Base-by-base conservation (phyloP, 2,329 filamentous ascomycete genomes). In the Penicillium sp. region DNA sequence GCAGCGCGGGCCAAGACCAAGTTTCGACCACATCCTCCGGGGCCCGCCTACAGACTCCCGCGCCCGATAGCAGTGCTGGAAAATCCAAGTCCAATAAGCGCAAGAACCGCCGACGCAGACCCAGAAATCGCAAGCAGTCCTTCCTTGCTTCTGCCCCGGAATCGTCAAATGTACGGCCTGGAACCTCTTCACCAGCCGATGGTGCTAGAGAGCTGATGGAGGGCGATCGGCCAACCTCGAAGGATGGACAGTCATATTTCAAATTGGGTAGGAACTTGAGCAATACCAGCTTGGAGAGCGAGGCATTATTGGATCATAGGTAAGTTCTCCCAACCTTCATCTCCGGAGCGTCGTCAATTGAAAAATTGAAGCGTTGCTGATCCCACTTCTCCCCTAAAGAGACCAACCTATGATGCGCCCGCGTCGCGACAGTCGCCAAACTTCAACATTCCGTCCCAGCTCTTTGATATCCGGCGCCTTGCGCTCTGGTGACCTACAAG, bases 291-390 rank as follows among this genome's bases (percentile, higher is more conserved):
- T 78, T 97, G 60, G 93, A 97, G 63, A 97, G 92, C 72, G 88
- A 96, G 69, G 87, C 85, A 7, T 77, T 97, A 63, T 78, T 97
- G 18, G 93, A 97, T 74, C 93, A 97, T 73, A 85, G 91, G 86
- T 89, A 76, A 58, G 76, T 14, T 14, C 4, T 9, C 37, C 18
- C 18, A 18, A 22, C 20, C 20, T 18, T 27, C 11, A 37, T 4
- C 2, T 27, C 31, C 11, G 23, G 26, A 11, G 27, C 2, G 14
- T 41, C 37, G 15, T 35, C 4, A 18, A 37, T 27, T 43, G 48
- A 7, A 33, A 14, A 25, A n/a, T 26, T n/a, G 15, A 5, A 23
- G 43, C 44, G 8, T 47, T 53, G 48, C 51, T 61, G 46, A 59
- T 49, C 8, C 53, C 37, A 31, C 8, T 48, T 42, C 23, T 6